These are phyloP conservation scores for Ambrosia hybrid DNA, from an alignment of 140 eudicot genomes.

Conservation along the genomic window DNA sequence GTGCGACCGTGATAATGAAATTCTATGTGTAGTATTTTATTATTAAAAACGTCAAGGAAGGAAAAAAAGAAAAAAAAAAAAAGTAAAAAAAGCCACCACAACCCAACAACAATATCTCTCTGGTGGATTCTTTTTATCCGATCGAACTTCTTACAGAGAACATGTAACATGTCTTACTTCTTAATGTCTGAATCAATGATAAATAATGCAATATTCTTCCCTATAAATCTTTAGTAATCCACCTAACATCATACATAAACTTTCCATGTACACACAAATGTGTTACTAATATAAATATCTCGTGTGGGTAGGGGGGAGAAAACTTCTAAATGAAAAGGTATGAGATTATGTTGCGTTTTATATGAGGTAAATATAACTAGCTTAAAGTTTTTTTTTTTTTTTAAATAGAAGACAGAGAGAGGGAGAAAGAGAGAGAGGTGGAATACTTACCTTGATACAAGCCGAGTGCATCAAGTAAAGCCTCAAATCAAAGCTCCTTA, in stretches of 20 bases:
- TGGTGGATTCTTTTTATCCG: conserved; percentile 70
- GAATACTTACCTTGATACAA: too few relatives aligned
- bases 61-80: conserved; percentile 3
- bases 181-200: not conserved
- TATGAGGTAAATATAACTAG: too few relatives aligned
- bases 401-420: too few relatives aligned
- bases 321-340: too few relatives aligned
- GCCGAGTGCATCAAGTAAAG: too few relatives aligned
- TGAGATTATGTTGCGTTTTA: too few relatives aligned
- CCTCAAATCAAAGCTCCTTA: too few relatives aligned
- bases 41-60: not conserved
- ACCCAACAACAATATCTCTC: conserved; percentile 70
- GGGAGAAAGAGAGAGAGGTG: too few relatives aligned
- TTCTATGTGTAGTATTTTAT: conserved; percentile 20
- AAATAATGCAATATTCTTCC: not conserved
- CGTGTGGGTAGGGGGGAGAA: too few relatives aligned
- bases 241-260: not conserved
- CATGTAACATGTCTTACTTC: conserved; percentile 57
- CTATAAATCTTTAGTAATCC: not conserved
- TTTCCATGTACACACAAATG: not conserved
- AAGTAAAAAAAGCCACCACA: conserved; percentile 42
- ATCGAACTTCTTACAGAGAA: conserved; percentile 88
- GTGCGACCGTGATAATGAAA: conserved; percentile 34
- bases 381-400: too few relatives aligned
- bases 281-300: not conserved